Evolutionary conservation across 2,329 filamentous ascomycete genomes (phyloP).

Genomic region (Colletotrichum sp.): DNA sequence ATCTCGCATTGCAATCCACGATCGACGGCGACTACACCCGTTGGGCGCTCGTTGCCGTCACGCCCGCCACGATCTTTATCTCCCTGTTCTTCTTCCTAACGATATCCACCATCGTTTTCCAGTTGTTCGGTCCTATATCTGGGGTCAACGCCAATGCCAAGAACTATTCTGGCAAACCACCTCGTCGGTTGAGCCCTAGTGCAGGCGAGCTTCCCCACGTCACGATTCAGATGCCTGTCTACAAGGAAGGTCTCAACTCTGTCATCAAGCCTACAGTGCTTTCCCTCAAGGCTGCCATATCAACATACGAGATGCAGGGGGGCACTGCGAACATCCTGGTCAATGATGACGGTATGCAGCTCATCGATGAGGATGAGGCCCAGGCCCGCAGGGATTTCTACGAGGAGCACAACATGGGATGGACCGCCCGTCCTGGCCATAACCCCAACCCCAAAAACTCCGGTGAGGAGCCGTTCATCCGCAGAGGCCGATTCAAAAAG

Average conservation of each 20-base stretch:
- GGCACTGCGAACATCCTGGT: slow-evolving; percentile 71
- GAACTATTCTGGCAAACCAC: slow-evolving; percentile 45
- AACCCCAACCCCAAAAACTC: slow-evolving; percentile 55
- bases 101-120: no score
- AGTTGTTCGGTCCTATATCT: slow-evolving; percentile 55
- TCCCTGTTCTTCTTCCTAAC: slow-evolving; percentile 49
- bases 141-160: slow-evolving; percentile 47
- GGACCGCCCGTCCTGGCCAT: slow-evolving; percentile 56
- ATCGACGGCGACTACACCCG: no score
- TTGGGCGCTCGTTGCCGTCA: no score
- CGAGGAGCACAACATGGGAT: slow-evolving; percentile 62
- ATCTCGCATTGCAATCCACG: no score
- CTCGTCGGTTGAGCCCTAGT: slow-evolving; percentile 32
- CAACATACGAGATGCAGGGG: slow-evolving; percentile 58
- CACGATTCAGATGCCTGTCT: slow-evolving; percentile 51
- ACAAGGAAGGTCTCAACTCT: slow-evolving; percentile 41
- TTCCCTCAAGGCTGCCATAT: slow-evolving; percentile 53
- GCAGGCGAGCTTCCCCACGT: slow-evolving; percentile 42
- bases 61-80: no score
- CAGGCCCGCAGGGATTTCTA: slow-evolving; percentile 59
- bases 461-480: slow-evolving; percentile 54
- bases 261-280: slow-evolving; percentile 55
- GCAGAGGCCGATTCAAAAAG: slow-evolving; percentile 68
- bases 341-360: slow-evolving; percentile 72
- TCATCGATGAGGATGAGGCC: slow-evolving; percentile 55